These are phyloP conservation scores for Nigrospora sphaerica DNA, from an alignment of 2,329 filamentous ascomycete genomes.

Conservation along the genomic window DNA sequence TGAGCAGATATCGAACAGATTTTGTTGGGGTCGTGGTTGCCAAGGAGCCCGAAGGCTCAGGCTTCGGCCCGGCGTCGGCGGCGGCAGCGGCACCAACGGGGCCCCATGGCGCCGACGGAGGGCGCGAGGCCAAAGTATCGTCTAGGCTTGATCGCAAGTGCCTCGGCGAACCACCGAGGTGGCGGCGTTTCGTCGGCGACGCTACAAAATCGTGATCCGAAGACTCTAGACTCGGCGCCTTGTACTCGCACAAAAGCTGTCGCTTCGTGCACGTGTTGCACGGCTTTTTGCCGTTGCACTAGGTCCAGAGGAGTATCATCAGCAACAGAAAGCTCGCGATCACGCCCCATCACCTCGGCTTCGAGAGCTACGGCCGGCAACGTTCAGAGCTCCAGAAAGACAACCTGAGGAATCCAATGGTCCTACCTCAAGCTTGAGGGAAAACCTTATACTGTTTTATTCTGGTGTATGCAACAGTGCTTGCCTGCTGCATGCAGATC, in stretches of 20 bases:
- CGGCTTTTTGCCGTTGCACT: conserved; percentile 54
- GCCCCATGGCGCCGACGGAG: too few species aligned
- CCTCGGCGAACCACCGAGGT: conserved; percentile 19
- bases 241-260: conserved; percentile 36
- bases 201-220: conserved; percentile 21
- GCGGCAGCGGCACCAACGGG: too few species aligned
- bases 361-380: too few species aligned
- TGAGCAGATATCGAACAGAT: conserved; percentile 8
- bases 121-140: neutral
- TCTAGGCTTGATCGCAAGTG: neutral
- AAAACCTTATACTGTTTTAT: too few species aligned
- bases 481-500: too few species aligned
- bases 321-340: neutral
- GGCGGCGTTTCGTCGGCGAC: conserved; percentile 28
- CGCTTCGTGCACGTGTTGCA: conserved; percentile 54
- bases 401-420: too few species aligned
- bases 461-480: too few species aligned
- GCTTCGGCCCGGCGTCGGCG: too few species aligned
- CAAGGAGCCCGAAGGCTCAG: too few species aligned
- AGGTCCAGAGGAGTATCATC: conserved; percentile 1
- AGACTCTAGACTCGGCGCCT: conserved; percentile 21
- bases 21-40: neutral
- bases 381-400: too few species aligned
- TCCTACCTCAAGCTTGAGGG: too few species aligned
- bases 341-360: neutral